Base-by-base conservation (phyloP, 495 filamentous ascomycete species). In the Xylaria longipes region DNA sequence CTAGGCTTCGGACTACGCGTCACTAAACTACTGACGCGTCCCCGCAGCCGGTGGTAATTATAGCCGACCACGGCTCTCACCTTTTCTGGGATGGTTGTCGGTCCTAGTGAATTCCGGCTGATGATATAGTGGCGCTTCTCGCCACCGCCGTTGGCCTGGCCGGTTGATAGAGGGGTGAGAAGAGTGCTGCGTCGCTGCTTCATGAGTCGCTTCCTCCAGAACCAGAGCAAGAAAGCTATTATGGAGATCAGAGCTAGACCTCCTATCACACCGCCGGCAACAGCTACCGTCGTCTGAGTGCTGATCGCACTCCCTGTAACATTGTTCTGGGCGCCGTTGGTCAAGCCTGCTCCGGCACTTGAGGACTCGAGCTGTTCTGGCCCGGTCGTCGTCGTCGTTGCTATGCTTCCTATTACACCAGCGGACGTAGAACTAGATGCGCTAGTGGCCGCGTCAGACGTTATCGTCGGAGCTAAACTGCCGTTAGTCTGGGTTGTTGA, bases 221-320 rank as follows among this genome's bases (percentile, higher is more conserved):
- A 79, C 83, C 83, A 89, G 37, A 87, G 68, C 2, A 86, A 35
- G 57, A 87, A 82, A 6, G 76, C 84, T 37, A 86, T 69, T 1
- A 87, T 65, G 52, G 81, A 81, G 72, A 88, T 69, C 41, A 82
- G 73, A 20, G 82, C 80, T 14, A 86, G 75, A 5, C 82, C 82
- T 15, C 86, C 86, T n/a, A 87, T 73, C 27, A 88, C 85, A 7
- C 86, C 84, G 11, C 80, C 86, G 4, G 84, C 83, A 46, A 88
- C 79, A 17, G 81, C 81, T 52, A 82, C 74, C 6, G 82, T 83
- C 48, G 81, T 80, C n/a, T 76, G 33, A 1, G 74, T 76, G 14
- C 77, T 77, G 74, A 76, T 75, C 35, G 73, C 67, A 72, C 69
- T 75, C n/a, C 72, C 70, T 8, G 69, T 72, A 29, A 50, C 50